Evolutionary conservation across 768 basidiomycete genomes (phyloP).

Genomic region (Phaffia australis): DNA sequence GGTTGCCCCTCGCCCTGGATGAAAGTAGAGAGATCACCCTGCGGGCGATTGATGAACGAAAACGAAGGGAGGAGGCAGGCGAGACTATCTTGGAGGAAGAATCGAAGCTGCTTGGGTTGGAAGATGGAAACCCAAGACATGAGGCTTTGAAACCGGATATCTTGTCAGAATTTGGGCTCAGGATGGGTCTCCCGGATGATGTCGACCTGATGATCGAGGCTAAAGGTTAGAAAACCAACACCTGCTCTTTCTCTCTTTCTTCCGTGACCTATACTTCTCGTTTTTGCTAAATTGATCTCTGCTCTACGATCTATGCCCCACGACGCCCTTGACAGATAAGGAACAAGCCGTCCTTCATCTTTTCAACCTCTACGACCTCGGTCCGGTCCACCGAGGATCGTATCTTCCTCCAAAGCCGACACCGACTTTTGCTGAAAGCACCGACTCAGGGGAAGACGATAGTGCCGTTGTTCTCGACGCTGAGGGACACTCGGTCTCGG

Average conservation of each 20-base stretch:
- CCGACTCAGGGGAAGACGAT: conserved; percentile 14
- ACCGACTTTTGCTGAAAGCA: conserved; percentile 7
- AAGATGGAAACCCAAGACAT: conserved; percentile 10
- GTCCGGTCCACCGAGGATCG: conserved; percentile 16
- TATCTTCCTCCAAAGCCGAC: conserved; percentile 20
- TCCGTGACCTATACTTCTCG: not conserved
- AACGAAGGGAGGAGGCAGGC: conserved; percentile 6
- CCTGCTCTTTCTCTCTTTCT: conserved; percentile 45
- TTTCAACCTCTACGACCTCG: conserved; percentile 23
- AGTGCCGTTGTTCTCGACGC: conserved; percentile 6
- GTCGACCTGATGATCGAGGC: conserved; percentile 43
- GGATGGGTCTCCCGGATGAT: conserved; percentile 6
- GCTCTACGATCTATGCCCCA: not conserved
- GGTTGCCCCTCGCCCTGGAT: conserved; percentile 11
- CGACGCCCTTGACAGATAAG: conserved; percentile 8
- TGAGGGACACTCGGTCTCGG: conserved; percentile 6
- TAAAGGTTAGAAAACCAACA: conserved; percentile 86
- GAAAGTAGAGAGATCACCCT: conserved; percentile 9
- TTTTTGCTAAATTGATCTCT: not conserved
- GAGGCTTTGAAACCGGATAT: conserved; percentile 6
- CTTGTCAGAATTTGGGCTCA: conserved; percentile 15
- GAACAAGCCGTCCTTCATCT: conserved; percentile 26
- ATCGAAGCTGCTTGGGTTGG: conserved; percentile 1
- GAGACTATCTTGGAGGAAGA: not conserved
- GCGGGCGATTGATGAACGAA: not conserved